Percentiles rank a stretch among this genome's conserved stretches.
phyloP scores from a whole-genome alignment of 192 early-diverging fungal genomes.

The Backusella westeae region DNA sequence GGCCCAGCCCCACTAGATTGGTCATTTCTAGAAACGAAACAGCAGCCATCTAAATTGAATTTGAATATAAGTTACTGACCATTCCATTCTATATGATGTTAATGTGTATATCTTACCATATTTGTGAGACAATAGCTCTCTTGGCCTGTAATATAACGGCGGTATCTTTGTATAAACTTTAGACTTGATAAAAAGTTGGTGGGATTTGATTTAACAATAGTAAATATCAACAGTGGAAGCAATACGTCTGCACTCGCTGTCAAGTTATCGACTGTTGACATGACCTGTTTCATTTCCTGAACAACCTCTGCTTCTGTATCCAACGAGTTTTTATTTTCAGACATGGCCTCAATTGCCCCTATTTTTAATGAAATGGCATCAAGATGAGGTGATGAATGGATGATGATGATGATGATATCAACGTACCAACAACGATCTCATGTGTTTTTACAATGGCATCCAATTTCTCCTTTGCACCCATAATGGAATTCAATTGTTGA shows the following conservation, averaged over 20 bases:
- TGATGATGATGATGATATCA: too few species aligned
- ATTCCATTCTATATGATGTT: neutral
- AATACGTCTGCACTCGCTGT: slow-evolving; percentile 58
- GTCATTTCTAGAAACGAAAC: slow-evolving; percentile 48
- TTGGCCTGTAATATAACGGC: slow-evolving; percentile 38
- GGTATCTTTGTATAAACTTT: slow-evolving; percentile 54
- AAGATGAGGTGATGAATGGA: too few species aligned
- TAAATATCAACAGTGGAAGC: slow-evolving; percentile 66
- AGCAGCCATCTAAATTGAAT: slow-evolving; percentile 38
- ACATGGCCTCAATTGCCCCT: slow-evolving; percentile 26
- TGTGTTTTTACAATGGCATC: slow-evolving; percentile 40
- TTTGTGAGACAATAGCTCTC: slow-evolving; percentile 52
- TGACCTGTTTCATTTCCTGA: slow-evolving; percentile 29
- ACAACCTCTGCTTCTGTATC: slow-evolving; percentile 11
- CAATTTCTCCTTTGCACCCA: slow-evolving; percentile 44
- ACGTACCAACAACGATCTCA: slow-evolving; percentile 32
- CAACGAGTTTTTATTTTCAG: slow-evolving; percentile 4
- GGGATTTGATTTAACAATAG: slow-evolving; percentile 66
- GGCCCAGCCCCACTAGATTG: slow-evolving; percentile 42
- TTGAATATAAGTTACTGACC: neutral
- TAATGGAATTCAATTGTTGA: slow-evolving; percentile 39
- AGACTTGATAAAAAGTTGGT: slow-evolving; percentile 68
- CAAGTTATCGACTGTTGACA: slow-evolving; percentile 13
- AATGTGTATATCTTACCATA: slow-evolving; percentile 29
- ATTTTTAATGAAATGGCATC: neutral